Conservation (phyloP, 148 eudicot species). For the Chenopodium quinoa region DNA sequence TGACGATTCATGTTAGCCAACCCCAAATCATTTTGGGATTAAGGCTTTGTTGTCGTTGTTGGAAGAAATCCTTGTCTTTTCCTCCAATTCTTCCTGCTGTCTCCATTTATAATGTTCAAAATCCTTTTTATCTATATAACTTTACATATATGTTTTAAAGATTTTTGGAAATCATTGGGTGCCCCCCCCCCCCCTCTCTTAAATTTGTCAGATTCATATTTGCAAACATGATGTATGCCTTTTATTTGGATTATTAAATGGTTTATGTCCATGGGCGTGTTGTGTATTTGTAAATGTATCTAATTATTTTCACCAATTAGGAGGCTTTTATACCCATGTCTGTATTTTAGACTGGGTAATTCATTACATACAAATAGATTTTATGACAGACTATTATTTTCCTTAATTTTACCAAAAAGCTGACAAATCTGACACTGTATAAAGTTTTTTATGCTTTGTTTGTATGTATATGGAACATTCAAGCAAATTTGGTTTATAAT, state of each 20-base stretch:
- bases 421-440: neutral
- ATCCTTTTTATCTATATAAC: too few relatives aligned
- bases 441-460: neutral
- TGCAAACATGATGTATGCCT: neutral
- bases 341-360: neutral
- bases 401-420: neutral
- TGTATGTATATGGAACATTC: neutral
- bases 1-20: too few relatives aligned
- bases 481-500: neutral
- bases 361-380: neutral
- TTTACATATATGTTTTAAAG: too few relatives aligned
- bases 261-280: neutral
- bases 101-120: too few relatives aligned
- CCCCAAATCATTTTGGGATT: too few relatives aligned
- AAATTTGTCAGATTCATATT: neutral
- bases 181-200: too few relatives aligned
- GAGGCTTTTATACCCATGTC: neutral
- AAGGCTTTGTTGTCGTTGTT: too few relatives aligned
- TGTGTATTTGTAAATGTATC: neutral
- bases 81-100: neutral
- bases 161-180: too few relatives aligned
- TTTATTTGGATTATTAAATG: neutral
- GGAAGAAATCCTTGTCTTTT: neutral
- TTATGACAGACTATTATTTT: neutral
- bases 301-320: neutral